phyloP scores from a whole-genome alignment of 1,284 basidiomycete species.

The Meripilus lineatus region DNA sequence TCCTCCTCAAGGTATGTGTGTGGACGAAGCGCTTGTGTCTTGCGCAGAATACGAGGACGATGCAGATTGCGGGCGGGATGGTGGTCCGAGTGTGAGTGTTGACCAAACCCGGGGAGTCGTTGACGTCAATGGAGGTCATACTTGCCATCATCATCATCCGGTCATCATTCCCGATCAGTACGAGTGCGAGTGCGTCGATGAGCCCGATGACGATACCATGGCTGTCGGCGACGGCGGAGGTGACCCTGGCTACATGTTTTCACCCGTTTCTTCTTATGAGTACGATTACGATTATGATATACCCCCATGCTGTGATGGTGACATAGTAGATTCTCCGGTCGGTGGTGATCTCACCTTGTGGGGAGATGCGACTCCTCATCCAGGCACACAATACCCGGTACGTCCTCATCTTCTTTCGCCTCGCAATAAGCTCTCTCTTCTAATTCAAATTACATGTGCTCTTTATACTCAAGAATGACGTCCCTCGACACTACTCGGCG shows the following conservation, averaged over 20 bases:
- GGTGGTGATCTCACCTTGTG: not conserved
- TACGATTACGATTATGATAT: not conserved
- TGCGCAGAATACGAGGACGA: conserved; percentile 11
- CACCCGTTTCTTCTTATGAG: not conserved
- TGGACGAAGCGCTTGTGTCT: conserved; percentile 4
- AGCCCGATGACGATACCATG: not conserved
- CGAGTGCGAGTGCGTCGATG: not conserved
- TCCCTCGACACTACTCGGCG: not conserved
- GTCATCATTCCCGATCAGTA: not conserved
- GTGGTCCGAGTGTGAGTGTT: too few species aligned
- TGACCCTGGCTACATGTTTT: not conserved
- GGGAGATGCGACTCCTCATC: not conserved
- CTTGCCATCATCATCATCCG: not conserved
- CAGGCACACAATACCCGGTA: not conserved
- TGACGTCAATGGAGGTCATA: not conserved
- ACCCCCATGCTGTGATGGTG: not conserved
- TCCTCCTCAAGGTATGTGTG: conserved; percentile 7
- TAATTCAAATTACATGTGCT: too few species aligned
- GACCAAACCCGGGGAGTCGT: not conserved
- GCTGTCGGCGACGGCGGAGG: not conserved
- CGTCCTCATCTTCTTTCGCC: not conserved
- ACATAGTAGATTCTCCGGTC: not conserved
- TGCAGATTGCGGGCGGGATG: too few species aligned
- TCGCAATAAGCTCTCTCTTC: too few species aligned
- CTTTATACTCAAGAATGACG: too few species aligned